phyloP scores from a whole-genome alignment of 306 rosid species.

The Medicago lupulina region DNA sequence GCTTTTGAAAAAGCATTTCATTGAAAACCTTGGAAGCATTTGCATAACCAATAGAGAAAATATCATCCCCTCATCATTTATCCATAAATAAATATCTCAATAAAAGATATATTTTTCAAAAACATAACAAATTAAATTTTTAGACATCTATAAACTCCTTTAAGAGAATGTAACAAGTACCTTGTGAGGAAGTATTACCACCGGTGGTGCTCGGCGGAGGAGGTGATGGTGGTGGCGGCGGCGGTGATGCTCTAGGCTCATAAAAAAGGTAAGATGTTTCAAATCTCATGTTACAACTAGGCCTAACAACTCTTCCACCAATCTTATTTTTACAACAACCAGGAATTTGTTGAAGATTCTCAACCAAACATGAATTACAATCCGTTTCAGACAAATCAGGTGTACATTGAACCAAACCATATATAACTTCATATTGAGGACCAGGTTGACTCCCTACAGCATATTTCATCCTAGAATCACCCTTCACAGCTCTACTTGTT shows the following conservation, averaged over 20 bases:
- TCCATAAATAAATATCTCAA: too few species aligned
- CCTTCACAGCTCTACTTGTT: constrained; percentile 4
- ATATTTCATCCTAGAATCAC: constrained; percentile 37
- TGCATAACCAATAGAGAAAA: too few species aligned
- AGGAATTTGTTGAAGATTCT: background rate
- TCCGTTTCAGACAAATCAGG: constrained; percentile 34
- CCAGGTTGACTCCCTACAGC: background rate
- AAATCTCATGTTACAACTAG: constrained; percentile 43
- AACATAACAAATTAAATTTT: too few species aligned
- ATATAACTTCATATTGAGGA: constrained; percentile 6
- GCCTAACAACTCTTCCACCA: constrained; percentile 27
- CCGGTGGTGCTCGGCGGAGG: background rate
- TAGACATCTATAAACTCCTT: too few species aligned
- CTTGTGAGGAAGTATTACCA: constrained; percentile 13
- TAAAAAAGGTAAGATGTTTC: constrained; percentile 29
- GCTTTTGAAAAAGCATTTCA: too few species aligned
- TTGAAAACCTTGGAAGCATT: too few species aligned
- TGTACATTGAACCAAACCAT: constrained; percentile 50
- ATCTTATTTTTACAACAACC: constrained; percentile 4
- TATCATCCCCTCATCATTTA: too few species aligned
- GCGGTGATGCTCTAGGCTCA: background rate
- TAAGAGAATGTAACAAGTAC: background rate
- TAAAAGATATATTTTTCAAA: too few species aligned
- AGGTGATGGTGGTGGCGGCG: background rate
- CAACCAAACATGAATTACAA: constrained; percentile 36